Base-by-base conservation (phyloP, 129 eudicot species). In the Chrysanthemum seticuspe region DNA sequence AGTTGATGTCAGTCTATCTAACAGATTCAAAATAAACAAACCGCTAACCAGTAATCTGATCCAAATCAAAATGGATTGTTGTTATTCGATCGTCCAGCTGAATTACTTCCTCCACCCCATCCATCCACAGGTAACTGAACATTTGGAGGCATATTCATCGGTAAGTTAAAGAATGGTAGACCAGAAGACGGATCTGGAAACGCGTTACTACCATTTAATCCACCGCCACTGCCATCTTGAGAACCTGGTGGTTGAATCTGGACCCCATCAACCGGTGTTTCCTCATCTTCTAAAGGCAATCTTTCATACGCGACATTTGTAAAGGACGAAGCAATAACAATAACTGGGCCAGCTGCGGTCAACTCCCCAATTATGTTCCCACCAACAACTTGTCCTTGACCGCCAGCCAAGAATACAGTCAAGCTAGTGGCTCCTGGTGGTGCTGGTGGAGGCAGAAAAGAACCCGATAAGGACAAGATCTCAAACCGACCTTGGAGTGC, bases 351-450 rank as follows among this genome's bases (percentile, higher is more conserved):
- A 3, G 78, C 78, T 0, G 82, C 78, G 60, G 78, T 72, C 82
- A 79, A 65, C 82, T 79, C 82, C 40, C 82, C 82, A 1, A 79
- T 74, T 27, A 79, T 78, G 76, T 61, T 79, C 69, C 82, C 82
- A 29, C 82, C 82, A 5, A 79, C 82, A 45, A 79, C 82, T 44
- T 72, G 82, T n/a, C 82, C 82, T 50, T 79, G 78, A 8, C 82
- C 82, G 52, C 82, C 78, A 12, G 78, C 82, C 74, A 79, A 50
- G 47, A 72, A 79, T 13, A 79, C 60, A 0, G 82, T 79, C 73
- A 79, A 59, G 25, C 82, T 79, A 48, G 82, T 79, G 27, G 78
- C 78, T 61, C 82, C 78, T 0, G 82, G 78, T 48, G 82, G 82
- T 0, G 82, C 82, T 14, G 82, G 82, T 23, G 82, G 82, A 3